Evolutionary conservation across 1,284 basidiomycete species (phyloP), one percentile per base, ranked within the genome.

Genomic region (Leccinum griseonigrum): DNA sequence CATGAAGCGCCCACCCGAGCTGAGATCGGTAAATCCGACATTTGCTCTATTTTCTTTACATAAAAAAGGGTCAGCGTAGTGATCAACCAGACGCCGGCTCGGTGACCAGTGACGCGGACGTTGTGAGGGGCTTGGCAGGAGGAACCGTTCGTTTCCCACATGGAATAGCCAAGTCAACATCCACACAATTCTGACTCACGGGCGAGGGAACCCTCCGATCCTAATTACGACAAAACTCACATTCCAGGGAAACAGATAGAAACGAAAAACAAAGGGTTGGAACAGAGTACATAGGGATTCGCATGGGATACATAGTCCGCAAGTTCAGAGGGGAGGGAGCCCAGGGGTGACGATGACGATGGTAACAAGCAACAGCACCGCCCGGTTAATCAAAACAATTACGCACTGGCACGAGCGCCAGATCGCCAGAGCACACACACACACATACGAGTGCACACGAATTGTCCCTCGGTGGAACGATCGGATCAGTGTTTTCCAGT

Each of bases 231-330:
- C 54, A 61, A 57, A 58, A 61, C 57, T 60, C 32, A 63, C 29
- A 56, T 67, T 60, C 36, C 43, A 57, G 46, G 60, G 60, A 63
- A 43, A 60, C 6, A 22, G 2, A 46, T 18, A 22, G 18, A 13
- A 22, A 43, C 40, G 40, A 11, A 43, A 43, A 43, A 43, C 40
- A 46, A 48, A 48, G 43, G 2, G 54, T 52, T 61, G 51, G 5
- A 71, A 71, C 57, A 54, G 63, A 46, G 43, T 72, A 74, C 71
- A 69, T 72, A 66, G 61, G 55, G 34, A 63, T 60, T 69, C 36
- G 62, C 62, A 72, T 57, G 65, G 63, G 63, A n/a, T n/a, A n/a
- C n/a, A 75, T 58, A 70, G 70, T 72, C 71, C 73, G 62, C 62
- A 63, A 65, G 46, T 57, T 63, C 58, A 48, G 54, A 60, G 57